Evolutionary conservation across 129 eudicot species (phyloP).

Genomic region (Apium graveolens): DNA sequence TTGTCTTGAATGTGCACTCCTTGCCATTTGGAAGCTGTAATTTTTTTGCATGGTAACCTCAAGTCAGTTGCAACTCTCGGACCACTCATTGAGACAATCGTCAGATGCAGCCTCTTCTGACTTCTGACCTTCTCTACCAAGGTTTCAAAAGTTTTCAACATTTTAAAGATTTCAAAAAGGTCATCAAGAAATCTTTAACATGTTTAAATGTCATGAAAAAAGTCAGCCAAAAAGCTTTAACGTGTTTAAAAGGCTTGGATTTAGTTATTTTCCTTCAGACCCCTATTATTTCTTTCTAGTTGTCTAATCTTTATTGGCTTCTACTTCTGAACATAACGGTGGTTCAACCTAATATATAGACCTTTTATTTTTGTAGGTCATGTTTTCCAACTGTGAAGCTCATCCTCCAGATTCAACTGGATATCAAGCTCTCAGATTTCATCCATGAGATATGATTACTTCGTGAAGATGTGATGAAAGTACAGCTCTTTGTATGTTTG

Average conservation of each 20-base stretch:
- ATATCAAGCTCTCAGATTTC: background rate
- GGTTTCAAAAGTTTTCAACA: background rate
- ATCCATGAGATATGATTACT: background rate
- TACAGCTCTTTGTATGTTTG: background rate
- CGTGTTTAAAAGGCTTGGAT: background rate
- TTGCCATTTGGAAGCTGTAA: background rate
- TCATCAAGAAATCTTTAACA: background rate
- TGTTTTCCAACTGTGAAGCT: background rate
- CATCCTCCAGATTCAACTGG: background rate
- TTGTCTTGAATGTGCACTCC: background rate
- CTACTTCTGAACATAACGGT: background rate
- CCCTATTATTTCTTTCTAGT: background rate
- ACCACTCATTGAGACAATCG: background rate
- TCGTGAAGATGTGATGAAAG: background rate
- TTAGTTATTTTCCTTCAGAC: background rate
- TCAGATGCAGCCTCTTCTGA: constrained; percentile 1
- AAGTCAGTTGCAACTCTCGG: background rate
- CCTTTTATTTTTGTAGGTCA: background rate
- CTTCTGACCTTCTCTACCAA: background rate
- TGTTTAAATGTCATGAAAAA: background rate
- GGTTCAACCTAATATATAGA: background rate
- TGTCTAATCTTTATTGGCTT: background rate
- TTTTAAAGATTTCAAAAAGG: background rate
- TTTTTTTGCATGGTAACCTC: background rate
- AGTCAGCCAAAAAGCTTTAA: background rate